Evolutionary conservation across 1,139 yeast genomes (phyloP).

Genomic region (Blastobotrys indianensis): DNA sequence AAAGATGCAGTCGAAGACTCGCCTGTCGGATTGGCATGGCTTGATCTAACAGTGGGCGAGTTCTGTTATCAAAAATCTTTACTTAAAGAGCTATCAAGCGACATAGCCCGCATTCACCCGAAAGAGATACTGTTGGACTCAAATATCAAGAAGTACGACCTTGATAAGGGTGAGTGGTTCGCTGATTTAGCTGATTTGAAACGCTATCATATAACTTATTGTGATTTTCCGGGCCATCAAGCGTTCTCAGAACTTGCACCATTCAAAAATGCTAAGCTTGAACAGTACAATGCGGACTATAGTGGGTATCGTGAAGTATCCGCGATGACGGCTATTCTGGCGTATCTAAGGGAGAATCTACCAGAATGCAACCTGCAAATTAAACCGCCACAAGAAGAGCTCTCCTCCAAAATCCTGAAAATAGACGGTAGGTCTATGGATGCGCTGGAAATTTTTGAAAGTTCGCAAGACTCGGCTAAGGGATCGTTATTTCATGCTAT

Average conservation of each 20-base stretch:
- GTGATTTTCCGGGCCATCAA: slow-evolving; percentile 33
- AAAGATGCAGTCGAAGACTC: slow-evolving; percentile 31
- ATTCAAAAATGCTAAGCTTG: slow-evolving; percentile 18
- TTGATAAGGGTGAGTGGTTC: slow-evolving; percentile 49
- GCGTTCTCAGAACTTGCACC: slow-evolving; percentile 20
- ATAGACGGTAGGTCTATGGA: slow-evolving; percentile 80
- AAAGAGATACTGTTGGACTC: slow-evolving; percentile 54
- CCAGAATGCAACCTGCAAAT: slow-evolving; percentile 48
- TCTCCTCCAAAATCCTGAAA: slow-evolving; percentile 53
- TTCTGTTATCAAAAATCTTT: slow-evolving; percentile 62
- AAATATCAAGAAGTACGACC: slow-evolving; percentile 25
- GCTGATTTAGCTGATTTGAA: slow-evolving; percentile 56
- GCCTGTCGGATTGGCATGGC: slow-evolving; percentile 77
- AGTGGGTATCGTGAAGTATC: slow-evolving; percentile 36
- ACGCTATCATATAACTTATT: slow-evolving; percentile 51
- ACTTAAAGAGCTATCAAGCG: slow-evolving; percentile 49
- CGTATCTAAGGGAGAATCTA: slow-evolving; percentile 51
- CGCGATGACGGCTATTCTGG: slow-evolving; percentile 51
- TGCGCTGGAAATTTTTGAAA: slow-evolving; percentile 65
- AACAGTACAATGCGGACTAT: slow-evolving; percentile 12
- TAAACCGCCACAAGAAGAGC: slow-evolving; percentile 46
- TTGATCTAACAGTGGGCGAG: slow-evolving; percentile 80
- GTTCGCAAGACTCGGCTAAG: slow-evolving; percentile 51
- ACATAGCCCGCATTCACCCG: slow-evolving; percentile 60
- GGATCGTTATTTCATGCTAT: slow-evolving; percentile 71